Evolutionary conservation across 768 basidiomycete genomes (phyloP).

Genomic region (Lentinula edodes): DNA sequence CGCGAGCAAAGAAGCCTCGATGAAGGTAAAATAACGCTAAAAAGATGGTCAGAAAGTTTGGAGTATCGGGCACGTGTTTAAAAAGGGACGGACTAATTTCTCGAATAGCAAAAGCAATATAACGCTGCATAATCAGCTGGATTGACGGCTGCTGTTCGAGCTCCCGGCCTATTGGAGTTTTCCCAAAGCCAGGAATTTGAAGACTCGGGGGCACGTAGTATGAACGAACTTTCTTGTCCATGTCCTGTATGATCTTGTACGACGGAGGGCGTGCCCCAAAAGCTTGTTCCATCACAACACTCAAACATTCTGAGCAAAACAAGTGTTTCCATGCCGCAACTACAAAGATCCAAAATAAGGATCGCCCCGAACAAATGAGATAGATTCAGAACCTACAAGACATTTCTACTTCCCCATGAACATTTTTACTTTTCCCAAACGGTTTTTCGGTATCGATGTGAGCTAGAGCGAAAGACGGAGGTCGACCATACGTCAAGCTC

Average conservation of each 20-base stretch:
- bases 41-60: background rate
- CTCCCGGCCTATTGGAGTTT: constrained; percentile 35
- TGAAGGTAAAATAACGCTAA: constrained; percentile 70
- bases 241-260: constrained; percentile 57
- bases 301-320: constrained; percentile 56
- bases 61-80: constrained; percentile 1
- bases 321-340: constrained; percentile 68
- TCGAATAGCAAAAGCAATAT: constrained; percentile 59
- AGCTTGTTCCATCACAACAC: constrained; percentile 60
- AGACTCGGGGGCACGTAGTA: constrained; percentile 63
- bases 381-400: constrained; percentile 38
- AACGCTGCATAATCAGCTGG: constrained; percentile 62
- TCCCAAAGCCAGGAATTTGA: constrained; percentile 58
- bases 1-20: constrained; percentile 68
- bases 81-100: constrained; percentile 49
- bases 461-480: constrained; percentile 54
- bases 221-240: constrained; percentile 59
- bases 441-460: constrained; percentile 55
- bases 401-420: constrained; percentile 53
- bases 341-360: constrained; percentile 17
- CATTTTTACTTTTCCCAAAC: constrained; percentile 37
- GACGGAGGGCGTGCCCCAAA: constrained; percentile 58
- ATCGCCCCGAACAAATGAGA: background rate
- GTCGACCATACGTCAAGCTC: constrained; percentile 70
- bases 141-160: constrained; percentile 39